Percentiles rank a stretch among this genome's conserved stretches.
Evolutionary conservation across 164 flowering plant species (phyloP).

Genomic region (Umbellularia californica): DNA sequence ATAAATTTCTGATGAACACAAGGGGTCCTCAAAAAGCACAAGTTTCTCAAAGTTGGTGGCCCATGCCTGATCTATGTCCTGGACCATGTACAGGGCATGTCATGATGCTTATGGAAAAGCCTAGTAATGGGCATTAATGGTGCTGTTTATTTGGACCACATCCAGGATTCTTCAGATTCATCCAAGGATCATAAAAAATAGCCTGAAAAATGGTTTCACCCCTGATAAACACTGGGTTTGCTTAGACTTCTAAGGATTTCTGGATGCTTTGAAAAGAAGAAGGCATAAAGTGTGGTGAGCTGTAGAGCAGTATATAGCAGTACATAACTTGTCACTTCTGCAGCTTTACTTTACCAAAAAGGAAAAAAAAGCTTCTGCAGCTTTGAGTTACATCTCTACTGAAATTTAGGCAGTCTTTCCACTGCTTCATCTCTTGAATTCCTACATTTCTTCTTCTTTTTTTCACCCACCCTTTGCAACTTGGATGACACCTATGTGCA

Average conservation of each 20-base stretch:
- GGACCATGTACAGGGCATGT: neutral
- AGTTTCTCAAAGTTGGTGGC: slow-evolving; percentile 5
- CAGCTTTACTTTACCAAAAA: neutral
- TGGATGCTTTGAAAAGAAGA: neutral
- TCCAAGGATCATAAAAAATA: neutral
- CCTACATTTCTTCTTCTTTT: neutral
- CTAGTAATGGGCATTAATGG: neutral
- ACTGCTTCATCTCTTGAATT: neutral
- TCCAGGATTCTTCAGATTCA: neutral
- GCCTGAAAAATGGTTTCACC: neutral
- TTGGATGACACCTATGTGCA: no score
- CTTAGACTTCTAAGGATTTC: neutral
- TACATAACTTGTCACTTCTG: no score
- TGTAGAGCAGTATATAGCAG: neutral
- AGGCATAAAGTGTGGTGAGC: neutral
- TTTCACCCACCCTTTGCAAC: neutral
- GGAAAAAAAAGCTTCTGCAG: neutral
- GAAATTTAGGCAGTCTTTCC: neutral
- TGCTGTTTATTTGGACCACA: slow-evolving; percentile 5
- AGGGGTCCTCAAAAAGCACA: neutral
- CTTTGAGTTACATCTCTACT: neutral
- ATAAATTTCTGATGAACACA: neutral
- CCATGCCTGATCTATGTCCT: neutral
- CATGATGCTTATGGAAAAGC: neutral
- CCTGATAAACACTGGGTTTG: neutral